Base-by-base conservation (phyloP, 1,284 basidiomycete genomes). In the Papiliotrema laurentii region DNA sequence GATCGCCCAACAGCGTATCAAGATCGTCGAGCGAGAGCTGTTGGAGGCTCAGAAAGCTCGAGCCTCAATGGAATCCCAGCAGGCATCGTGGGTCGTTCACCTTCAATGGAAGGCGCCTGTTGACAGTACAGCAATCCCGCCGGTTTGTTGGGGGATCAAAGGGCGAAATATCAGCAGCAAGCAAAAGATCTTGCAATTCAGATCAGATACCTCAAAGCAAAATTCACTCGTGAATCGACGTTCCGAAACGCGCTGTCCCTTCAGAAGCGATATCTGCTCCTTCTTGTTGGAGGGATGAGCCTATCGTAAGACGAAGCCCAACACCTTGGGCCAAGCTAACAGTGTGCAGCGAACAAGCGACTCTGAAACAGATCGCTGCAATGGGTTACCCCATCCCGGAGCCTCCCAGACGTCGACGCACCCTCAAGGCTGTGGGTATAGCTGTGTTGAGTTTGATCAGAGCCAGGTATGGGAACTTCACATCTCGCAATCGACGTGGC, bases 181-280 rank as follows among this genome's bases (percentile, higher is more conserved):
- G 54, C 55, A 2, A 51, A 59, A 27, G 61, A 65, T 18, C 54
- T 72, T 4, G 64, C 67, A 0, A 54, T 56, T 24, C 67, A 96
- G 68, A 92, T 97, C 56, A 81, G 81, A 42, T 97, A 97, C 72
- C 80, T 97, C 56, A 94, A 97, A 70, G 85, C 87, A 41, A 90
- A 90, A 66, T 93, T 86, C 72, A 86, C 82, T 1, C 80, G 94
- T 28, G 94, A 98, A 74, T 82, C 84, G 21, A 79, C 80, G 1
- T 81, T 94, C 74, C 81, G 93, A n/a, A 79, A 78, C 48, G 85
- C 86, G 58, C 76, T 97, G 39, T 77, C 80, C 4, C 84, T 90
- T 64, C 94, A 97, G 75, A 98, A 98, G 69, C 76, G 80, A 45
- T 94, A 93, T 64, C 60, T 78, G 2, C 49, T 75, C 5, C 49